Percentiles rank a stretch among this genome's conserved stretches.
These are phyloP conservation scores for Arthrobotrys sinensis DNA, from an alignment of 2,329 filamentous ascomycete genomes.

Conservation along the genomic window DNA sequence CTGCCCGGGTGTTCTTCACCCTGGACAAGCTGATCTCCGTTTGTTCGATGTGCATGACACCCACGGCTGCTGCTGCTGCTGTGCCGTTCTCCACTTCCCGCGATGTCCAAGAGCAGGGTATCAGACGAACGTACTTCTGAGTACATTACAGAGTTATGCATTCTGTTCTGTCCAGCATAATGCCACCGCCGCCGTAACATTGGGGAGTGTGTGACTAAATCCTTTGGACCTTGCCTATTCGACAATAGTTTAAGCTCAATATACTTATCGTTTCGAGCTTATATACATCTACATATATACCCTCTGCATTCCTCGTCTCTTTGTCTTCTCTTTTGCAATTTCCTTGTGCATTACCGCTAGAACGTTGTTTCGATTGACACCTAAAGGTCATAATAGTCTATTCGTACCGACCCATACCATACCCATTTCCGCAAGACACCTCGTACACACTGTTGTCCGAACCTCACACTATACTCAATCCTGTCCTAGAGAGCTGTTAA, in stretches of 20 bases:
- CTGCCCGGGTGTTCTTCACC: slow-evolving; percentile 23
- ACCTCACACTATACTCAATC: slow-evolving; percentile 57
- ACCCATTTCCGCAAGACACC: slow-evolving; percentile 54
- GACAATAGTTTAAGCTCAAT: slow-evolving; percentile 22
- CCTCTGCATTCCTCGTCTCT: slow-evolving; percentile 50
- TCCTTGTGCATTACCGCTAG: slow-evolving; percentile 36
- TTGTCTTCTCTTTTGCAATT: slow-evolving; percentile 37
- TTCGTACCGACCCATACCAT: slow-evolving; percentile 56
- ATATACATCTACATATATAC: slow-evolving; percentile 56
- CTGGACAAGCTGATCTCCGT: slow-evolving; percentile 17
- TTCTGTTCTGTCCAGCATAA: slow-evolving; percentile 39
- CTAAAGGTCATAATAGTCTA: slow-evolving; percentile 53
- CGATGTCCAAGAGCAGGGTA: slow-evolving; percentile 38
- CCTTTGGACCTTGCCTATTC: slow-evolving; percentile 32
- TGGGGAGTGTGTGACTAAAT: slow-evolving; percentile 53
- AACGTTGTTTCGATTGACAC: slow-evolving; percentile 34
- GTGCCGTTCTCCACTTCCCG: slow-evolving; percentile 47
- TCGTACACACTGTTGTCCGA: slow-evolving; percentile 31
- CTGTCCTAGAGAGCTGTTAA: slow-evolving; percentile 32
- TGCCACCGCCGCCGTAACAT: slow-evolving; percentile 15
- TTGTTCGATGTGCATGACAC: slow-evolving; percentile 20
- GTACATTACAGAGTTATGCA: slow-evolving; percentile 33
- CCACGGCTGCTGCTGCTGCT: slow-evolving; percentile 13
- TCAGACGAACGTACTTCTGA: slow-evolving; percentile 27
- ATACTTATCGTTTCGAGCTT: slow-evolving; percentile 36